A percentile compares a stretch with the other conserved stretches of the same genome.
phyloP scores from a whole-genome alignment of 495 filamentous ascomycete genomes.

The Hypoxylon cercidicola region DNA sequence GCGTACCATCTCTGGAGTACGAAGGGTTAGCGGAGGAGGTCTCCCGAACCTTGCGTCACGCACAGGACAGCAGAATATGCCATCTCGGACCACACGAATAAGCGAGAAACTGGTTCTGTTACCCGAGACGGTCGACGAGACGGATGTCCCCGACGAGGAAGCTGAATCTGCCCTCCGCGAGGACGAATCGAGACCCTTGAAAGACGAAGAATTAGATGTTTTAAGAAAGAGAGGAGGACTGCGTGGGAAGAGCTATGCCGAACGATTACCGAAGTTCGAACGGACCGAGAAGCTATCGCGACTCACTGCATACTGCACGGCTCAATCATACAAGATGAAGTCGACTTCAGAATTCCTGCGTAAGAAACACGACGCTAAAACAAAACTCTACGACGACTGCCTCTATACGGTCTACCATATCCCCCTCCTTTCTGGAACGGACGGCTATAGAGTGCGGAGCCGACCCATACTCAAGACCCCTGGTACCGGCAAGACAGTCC shows the following conservation, averaged over 20 bases:
- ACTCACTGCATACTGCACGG: conserved; percentile 96
- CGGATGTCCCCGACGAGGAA: conserved; percentile 61
- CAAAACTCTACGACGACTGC: conserved; percentile 99
- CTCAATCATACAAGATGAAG: conserved; percentile 89
- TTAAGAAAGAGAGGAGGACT: conserved; percentile 70
- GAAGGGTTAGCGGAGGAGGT: conserved; percentile 52
- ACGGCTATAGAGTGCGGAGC: conserved; percentile 87
- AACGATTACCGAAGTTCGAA: conserved; percentile 89
- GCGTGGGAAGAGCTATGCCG: conserved; percentile 91
- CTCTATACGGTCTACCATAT: conserved; percentile 95
- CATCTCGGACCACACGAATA: conserved; percentile 87
- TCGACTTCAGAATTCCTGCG: conserved; percentile 87
- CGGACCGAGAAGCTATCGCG: conserved; percentile 87
- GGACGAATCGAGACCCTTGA: conserved; percentile 73
- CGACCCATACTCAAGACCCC: conserved; percentile 91
- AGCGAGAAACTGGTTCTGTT: conserved; percentile 96
- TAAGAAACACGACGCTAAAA: conserved; percentile 88
- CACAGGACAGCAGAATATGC: conserved; percentile 77
- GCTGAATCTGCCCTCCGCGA: conserved; percentile 58
- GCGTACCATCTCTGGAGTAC: conserved; percentile 54
- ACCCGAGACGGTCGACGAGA: conserved; percentile 79
- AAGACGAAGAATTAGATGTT: conserved; percentile 79
- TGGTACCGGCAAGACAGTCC: conserved; percentile 83
- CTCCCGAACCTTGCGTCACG: conserved; percentile 56
- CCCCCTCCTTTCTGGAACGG: conserved; percentile 82